A percentile compares a stretch with the other conserved stretches of the same genome.
Conservation (phyloP, 352 stramenopile genomes). For the Peronosclerospora sorghi region DNA sequence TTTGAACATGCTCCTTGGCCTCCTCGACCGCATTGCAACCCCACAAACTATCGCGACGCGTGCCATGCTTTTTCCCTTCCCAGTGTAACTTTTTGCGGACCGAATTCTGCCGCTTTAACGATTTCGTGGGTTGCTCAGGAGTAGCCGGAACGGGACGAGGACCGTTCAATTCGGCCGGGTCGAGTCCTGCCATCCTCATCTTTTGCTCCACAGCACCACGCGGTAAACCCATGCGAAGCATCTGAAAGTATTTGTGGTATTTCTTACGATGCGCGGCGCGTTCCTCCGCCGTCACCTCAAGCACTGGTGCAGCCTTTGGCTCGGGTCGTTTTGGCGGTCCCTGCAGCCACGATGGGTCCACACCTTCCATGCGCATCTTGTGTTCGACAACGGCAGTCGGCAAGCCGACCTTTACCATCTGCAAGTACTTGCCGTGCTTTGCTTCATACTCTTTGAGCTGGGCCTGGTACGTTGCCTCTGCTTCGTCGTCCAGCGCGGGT, state of each 20-base stretch:
- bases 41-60: conserved; percentile 59
- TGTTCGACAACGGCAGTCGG: conserved; percentile 57
- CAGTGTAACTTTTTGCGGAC: conserved; percentile 83
- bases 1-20: conserved; percentile 29
- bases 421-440: conserved; percentile 58
- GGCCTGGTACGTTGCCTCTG: conserved; percentile 35
- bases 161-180: conserved; percentile 57
- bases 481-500: conserved; percentile 19
- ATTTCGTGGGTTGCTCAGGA: conserved; percentile 17
- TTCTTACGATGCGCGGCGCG: conserved; percentile 49
- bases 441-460: conserved; percentile 52
- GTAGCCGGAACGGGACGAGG: conserved; percentile 18
- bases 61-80: conserved; percentile 47
- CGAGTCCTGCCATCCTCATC: conserved; percentile 63
- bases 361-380: conserved; percentile 77
- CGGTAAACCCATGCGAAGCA: conserved; percentile 66
- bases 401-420: conserved; percentile 76
- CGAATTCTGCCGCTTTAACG: conserved; percentile 50
- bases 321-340: conserved; percentile 31
- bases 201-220: conserved; percentile 77
- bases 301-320: conserved; percentile 9
- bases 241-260: conserved; percentile 79
- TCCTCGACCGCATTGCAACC: conserved; percentile 32
- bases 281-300: conserved; percentile 33
- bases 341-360: conserved; percentile 53